A percentile compares a stretch with the other conserved stretches of the same genome.
Conservation (phyloP, 306 rosid species). For the Oemleria cerasiformis region DNA sequence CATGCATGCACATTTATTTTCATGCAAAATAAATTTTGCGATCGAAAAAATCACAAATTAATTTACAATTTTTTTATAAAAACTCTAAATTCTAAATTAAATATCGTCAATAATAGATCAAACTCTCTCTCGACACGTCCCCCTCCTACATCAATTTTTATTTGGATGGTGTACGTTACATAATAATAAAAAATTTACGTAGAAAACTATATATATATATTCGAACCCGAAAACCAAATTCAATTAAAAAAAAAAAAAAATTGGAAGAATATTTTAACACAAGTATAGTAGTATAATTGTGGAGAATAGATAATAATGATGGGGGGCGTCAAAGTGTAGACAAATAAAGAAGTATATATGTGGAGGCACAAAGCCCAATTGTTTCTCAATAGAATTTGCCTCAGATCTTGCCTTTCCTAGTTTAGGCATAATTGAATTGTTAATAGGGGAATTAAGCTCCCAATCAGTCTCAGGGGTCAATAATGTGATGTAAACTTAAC, state of each 20-base stretch:
- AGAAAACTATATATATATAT: too few species aligned
- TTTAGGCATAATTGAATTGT: neutral
- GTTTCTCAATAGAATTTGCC: neutral
- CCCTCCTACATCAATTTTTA: too few species aligned
- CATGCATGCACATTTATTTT: neutral
- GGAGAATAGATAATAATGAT: neutral
- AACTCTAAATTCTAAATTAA: too few species aligned
- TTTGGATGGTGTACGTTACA: too few species aligned
- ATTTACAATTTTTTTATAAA: too few species aligned
- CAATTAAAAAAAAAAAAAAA: neutral
- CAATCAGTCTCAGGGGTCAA: neutral
- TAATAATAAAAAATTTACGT: too few species aligned
- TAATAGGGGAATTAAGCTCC: neutral
- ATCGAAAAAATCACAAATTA: neutral
- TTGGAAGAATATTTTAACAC: neutral
- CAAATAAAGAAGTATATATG: neutral
- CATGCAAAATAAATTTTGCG: neutral
- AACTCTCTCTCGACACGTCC: too few species aligned
- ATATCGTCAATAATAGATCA: too few species aligned
- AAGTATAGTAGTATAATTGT: neutral
- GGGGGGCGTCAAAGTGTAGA: neutral
- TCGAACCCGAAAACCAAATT: neutral
- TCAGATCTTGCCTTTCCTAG: constrained; percentile 11
- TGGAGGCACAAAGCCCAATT: neutral
- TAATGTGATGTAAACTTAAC: constrained; percentile 14